phyloP scores from a whole-genome alignment of 2,329 filamentous ascomycete species.

The Stachybotrys elegans region DNA sequence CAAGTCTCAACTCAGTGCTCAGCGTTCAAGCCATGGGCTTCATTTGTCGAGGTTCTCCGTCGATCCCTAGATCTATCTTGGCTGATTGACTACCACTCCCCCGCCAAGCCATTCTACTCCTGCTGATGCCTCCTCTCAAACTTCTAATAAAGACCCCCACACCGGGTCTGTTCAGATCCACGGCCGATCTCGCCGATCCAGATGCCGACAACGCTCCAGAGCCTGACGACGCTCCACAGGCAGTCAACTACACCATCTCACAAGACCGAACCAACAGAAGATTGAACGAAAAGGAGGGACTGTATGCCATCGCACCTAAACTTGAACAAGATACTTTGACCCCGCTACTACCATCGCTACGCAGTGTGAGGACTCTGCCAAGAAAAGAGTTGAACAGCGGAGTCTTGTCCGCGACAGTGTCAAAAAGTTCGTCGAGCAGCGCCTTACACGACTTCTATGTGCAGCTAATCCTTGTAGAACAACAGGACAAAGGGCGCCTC shows the following conservation, averaged over 20 bases:
- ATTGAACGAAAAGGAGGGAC: too few relatives aligned
- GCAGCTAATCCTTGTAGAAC: background rate
- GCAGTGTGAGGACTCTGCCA: background rate
- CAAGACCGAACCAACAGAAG: background rate
- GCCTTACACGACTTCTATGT: background rate
- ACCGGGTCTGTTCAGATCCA: background rate
- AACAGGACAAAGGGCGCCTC: background rate
- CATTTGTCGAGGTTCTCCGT: too few relatives aligned
- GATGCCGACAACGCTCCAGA: background rate
- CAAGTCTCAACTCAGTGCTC: too few relatives aligned
- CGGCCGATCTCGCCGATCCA: background rate
- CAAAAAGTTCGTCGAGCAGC: background rate
- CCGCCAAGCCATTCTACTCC: background rate
- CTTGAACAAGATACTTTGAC: background rate
- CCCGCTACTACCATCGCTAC: background rate
- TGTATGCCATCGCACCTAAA: background rate
- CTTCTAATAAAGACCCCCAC: too few relatives aligned
- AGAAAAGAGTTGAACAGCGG: background rate
- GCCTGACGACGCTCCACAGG: background rate
- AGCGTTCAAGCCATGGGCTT: too few relatives aligned
- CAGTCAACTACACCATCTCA: background rate
- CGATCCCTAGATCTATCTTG: background rate
- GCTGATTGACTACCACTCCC: background rate
- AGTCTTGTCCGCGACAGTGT: background rate
- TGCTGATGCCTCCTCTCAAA: too few relatives aligned